Evolutionary conservation across 805 yeast genomes (phyloP).

Genomic region (Brettanomyces custersianus): DNA sequence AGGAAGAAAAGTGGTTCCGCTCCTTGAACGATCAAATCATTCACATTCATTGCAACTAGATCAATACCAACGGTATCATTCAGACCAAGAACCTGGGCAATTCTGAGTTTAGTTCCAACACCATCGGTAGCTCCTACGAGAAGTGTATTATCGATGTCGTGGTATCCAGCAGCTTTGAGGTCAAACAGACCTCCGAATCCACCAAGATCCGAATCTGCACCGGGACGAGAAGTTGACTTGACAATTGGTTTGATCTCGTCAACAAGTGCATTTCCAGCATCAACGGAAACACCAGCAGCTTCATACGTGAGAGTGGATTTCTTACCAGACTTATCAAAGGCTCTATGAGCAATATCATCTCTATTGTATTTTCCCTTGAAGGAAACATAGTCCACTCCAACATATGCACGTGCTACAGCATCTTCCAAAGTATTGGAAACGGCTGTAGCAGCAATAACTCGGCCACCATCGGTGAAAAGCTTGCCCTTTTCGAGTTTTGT

Average conservation of each 20-base stretch:
- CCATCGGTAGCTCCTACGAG: conserved; percentile 98
- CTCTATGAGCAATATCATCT: conserved; percentile 92
- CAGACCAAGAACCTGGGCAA: conserved; percentile 82
- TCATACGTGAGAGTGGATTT: conserved; percentile 68
- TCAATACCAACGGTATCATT: conserved; percentile 99
- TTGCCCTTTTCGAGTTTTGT: conserved; percentile 53
- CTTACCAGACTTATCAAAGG: conserved; percentile 38
- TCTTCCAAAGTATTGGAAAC: conserved; percentile 64
- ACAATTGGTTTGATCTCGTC: conserved; percentile 86
- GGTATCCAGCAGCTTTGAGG: conserved; percentile 77
- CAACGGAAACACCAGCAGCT: conserved; percentile 96
- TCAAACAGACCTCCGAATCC: conserved; percentile 98
- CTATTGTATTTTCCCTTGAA: conserved; percentile 78
- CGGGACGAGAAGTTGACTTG: conserved; percentile 86
- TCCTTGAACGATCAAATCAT: conserved; percentile 96
- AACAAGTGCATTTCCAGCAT: conserved; percentile 84
- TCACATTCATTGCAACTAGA: conserved; percentile 97
- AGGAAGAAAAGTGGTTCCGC: conserved; percentile 95
- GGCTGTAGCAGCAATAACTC: conserved; percentile 94
- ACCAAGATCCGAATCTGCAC: conserved; percentile 97
- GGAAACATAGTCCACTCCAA: conserved; percentile 67
- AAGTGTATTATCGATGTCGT: conserved; percentile 61
- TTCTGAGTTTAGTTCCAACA: conserved; percentile 93
- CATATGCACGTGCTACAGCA: conserved; percentile 81
- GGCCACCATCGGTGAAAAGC: conserved; percentile 84